phyloP scores from a whole-genome alignment of 2,329 filamentous ascomycete genomes.

The Aspergillus sclerotialis region DNA sequence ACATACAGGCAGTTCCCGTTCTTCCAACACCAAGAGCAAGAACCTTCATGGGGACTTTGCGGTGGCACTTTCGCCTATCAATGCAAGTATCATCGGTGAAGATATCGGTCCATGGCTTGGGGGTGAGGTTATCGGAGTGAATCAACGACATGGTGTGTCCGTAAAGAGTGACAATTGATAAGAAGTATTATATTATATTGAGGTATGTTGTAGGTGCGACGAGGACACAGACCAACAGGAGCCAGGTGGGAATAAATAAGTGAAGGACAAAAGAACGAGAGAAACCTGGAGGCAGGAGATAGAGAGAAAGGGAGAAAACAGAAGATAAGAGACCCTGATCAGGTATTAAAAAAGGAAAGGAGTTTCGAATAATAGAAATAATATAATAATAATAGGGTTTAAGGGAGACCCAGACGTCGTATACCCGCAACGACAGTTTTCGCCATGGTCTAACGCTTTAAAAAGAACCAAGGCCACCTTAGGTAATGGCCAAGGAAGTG shows the following conservation, averaged over 20 bases:
- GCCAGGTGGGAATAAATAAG: too few species aligned
- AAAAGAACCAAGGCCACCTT: too few species aligned
- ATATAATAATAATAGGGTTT: too few species aligned
- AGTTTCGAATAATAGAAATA: too few species aligned
- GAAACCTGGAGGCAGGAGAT: not conserved
- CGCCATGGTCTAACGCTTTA: too few species aligned
- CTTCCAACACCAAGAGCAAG: conserved; percentile 63
- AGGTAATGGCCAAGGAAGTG: too few species aligned
- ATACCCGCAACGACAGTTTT: too few species aligned
- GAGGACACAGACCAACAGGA: too few species aligned
- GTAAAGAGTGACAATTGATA: not conserved
- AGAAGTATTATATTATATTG: not conserved
- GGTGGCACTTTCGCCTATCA: conserved; percentile 57
- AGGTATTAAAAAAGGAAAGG: too few species aligned
- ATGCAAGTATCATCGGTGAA: conserved; percentile 62
- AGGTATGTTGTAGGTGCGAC: not conserved
- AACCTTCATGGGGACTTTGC: conserved; percentile 65
- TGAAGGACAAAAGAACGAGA: not conserved
- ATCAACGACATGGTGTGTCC: conserved; percentile 25
- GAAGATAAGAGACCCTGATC: not conserved
- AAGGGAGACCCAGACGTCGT: too few species aligned
- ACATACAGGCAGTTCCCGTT: conserved; percentile 63
- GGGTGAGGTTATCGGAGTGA: conserved; percentile 30
- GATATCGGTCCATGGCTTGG: conserved; percentile 36
- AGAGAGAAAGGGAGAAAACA: not conserved